phyloP scores from a whole-genome alignment of 1,139 yeast genomes.

The Debaryomyces singareniensis region DNA sequence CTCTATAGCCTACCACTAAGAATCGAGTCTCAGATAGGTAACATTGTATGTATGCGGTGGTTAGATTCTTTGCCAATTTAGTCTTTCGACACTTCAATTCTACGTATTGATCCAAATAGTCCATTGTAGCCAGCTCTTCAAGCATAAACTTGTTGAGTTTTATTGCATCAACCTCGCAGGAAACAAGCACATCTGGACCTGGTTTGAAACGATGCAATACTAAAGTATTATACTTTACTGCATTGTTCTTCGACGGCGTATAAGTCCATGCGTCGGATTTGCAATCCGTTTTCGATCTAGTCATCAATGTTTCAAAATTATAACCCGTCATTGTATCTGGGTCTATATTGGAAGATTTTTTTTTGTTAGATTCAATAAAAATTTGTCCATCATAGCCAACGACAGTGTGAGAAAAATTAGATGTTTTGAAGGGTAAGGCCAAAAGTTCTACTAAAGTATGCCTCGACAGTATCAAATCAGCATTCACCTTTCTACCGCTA shows the following conservation, averaged over 20 bases:
- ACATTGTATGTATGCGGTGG: slow-evolving; percentile 6
- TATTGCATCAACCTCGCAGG: slow-evolving; percentile 8
- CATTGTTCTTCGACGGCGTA: slow-evolving; percentile 5
- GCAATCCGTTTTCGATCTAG: slow-evolving; percentile 1
- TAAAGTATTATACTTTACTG: slow-evolving; percentile 7
- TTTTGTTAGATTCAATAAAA: slow-evolving; percentile 5
- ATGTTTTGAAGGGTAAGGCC: slow-evolving; percentile 3
- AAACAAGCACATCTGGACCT: slow-evolving; percentile 4
- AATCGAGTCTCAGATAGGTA: slow-evolving; percentile 6
- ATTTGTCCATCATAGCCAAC: slow-evolving; percentile 7
- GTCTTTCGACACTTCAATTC: slow-evolving; percentile 5
- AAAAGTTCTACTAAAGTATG: slow-evolving; percentile 6
- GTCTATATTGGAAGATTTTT: slow-evolving; percentile 1
- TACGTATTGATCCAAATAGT: slow-evolving; percentile 6
- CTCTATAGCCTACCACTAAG: slow-evolving; percentile 6
- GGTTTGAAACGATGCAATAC: slow-evolving; percentile 5
- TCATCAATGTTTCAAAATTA: slow-evolving; percentile 7
- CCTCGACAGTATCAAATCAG: slow-evolving; percentile 6
- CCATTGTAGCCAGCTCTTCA: no score
- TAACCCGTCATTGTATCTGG: slow-evolving; percentile 7
- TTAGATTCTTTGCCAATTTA: slow-evolving; percentile 1
- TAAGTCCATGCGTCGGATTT: slow-evolving; percentile 1
- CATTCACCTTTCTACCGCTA: slow-evolving; percentile 3
- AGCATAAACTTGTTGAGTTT: no score
- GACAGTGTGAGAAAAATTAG: slow-evolving; percentile 3